Evolutionary conservation across 192 early-diverging fungal genomes (phyloP).

Genomic region (Coemansia sp.): DNA sequence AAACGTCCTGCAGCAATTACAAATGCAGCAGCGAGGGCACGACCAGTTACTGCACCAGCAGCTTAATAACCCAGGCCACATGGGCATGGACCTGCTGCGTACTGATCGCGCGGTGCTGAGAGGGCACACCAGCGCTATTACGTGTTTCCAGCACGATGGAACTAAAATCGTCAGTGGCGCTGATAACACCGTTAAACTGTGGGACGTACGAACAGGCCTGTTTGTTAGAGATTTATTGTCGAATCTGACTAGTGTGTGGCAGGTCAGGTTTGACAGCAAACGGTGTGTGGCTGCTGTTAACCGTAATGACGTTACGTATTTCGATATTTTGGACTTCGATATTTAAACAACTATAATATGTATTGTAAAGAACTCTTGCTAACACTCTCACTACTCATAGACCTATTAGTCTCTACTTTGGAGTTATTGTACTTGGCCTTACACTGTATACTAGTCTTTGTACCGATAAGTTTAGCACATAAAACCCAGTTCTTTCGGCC

Average conservation of each 20-base stretch:
- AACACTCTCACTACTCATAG: slow-evolving; percentile 5
- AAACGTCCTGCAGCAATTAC: slow-evolving; percentile 43
- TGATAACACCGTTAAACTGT: slow-evolving; percentile 92
- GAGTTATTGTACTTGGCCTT: slow-evolving; percentile 45
- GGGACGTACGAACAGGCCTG: slow-evolving; percentile 89
- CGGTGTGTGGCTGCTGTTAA: slow-evolving; percentile 79
- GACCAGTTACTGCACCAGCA: slow-evolving; percentile 48
- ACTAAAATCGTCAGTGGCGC: slow-evolving; percentile 92
- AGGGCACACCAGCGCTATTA: slow-evolving; percentile 76
- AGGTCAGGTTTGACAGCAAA: slow-evolving; percentile 87
- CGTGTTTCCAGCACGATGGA: slow-evolving; percentile 97
- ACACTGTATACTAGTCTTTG: slow-evolving; percentile 32
- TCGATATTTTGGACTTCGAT: slow-evolving; percentile 59
- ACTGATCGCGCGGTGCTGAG: slow-evolving; percentile 66
- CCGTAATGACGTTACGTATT: slow-evolving; percentile 52
- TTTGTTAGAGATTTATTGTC: slow-evolving; percentile 81
- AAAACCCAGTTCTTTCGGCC: slow-evolving; percentile 29
- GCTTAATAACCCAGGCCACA: not conserved
- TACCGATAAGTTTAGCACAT: slow-evolving; percentile 16
- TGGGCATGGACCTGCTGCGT: slow-evolving; percentile 37
- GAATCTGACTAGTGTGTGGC: slow-evolving; percentile 88
- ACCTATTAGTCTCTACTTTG: not conserved
- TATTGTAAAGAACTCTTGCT: not conserved
- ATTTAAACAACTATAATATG: not conserved
- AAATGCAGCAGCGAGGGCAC: slow-evolving; percentile 49